These are phyloP conservation scores for Beauveria pseudobassiana DNA, from an alignment of 2,329 filamentous ascomycete genomes.

Conservation along the genomic window DNA sequence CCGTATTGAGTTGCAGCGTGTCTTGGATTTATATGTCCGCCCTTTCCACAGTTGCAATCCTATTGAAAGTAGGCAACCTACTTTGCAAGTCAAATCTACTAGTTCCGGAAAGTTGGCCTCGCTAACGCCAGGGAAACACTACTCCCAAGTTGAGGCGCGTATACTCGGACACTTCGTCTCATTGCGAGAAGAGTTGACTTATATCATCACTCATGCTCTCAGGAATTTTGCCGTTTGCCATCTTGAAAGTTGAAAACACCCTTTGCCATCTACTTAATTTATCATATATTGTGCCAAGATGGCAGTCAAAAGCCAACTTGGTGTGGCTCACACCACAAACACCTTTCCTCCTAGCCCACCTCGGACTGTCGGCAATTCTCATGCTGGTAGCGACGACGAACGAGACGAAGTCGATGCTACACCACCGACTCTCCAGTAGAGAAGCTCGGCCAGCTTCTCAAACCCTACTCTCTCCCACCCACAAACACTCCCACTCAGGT, in stretches of 20 bases:
- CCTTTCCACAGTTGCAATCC: not conserved
- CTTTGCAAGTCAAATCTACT: not conserved
- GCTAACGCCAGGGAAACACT: not conserved
- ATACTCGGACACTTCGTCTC: not conserved
- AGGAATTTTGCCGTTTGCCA: not conserved
- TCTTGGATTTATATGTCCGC: not conserved
- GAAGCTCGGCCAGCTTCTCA: constrained; percentile 14
- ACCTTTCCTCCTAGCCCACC: constrained; percentile 10
- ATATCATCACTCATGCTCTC: not conserved
- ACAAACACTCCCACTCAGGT: constrained; percentile 52
- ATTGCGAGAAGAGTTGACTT: not conserved
- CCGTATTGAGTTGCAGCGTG: constrained; percentile 8
- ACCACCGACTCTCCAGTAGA: constrained; percentile 4
- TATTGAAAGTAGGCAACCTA: not conserved
- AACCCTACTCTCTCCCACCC: constrained; percentile 60
- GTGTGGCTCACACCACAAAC: not conserved
- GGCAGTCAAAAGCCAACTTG: not conserved
- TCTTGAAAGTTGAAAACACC: not conserved
- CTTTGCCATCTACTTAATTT: not conserved
- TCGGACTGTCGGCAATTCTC: constrained; percentile 20
- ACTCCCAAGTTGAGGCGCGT: not conserved
- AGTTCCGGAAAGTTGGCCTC: not conserved
- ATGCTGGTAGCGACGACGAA: constrained; percentile 27
- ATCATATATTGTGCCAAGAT: not conserved
- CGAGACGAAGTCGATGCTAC: constrained; percentile 8